A percentile compares a stretch with the other conserved stretches of the same genome.
Evolutionary conservation across 163 green algal genomes (phyloP).

Genomic region (Volvox carteri): DNA sequence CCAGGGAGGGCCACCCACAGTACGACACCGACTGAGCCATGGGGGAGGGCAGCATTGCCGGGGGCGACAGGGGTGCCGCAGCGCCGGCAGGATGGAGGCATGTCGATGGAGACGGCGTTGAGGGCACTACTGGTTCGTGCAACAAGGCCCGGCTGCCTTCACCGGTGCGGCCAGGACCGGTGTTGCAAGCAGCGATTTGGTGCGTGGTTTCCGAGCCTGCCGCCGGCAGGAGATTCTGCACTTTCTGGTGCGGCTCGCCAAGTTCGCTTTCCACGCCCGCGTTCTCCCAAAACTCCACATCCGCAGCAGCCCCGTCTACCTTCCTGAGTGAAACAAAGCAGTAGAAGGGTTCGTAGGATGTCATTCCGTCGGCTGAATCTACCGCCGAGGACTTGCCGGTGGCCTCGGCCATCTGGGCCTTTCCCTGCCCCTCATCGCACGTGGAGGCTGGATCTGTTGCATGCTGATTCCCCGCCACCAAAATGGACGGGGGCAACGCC

Average conservation of each 20-base stretch:
- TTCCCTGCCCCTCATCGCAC: not conserved
- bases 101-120: too few relatives aligned
- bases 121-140: too few relatives aligned
- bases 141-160: too few relatives aligned
- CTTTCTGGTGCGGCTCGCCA: too few relatives aligned
- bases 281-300: not conserved
- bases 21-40: not conserved
- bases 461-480: not conserved
- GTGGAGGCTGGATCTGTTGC: not conserved
- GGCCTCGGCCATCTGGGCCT: not conserved
- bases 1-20: not conserved
- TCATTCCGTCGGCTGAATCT: not conserved
- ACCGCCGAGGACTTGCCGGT: too few relatives aligned
- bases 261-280: too few relatives aligned
- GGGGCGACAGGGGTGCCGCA: too few relatives aligned
- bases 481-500: slow-evolving; percentile 25
- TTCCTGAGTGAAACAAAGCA: slow-evolving; percentile 24
- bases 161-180: too few relatives aligned
- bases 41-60: not conserved
- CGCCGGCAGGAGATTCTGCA: too few relatives aligned
- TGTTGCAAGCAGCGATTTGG: too few relatives aligned
- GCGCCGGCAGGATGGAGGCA: too few relatives aligned
- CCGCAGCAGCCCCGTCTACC: not conserved
- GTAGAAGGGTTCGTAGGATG: slow-evolving; percentile 10
- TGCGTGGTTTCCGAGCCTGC: too few relatives aligned